These are phyloP conservation scores for Punica granatum DNA, from an alignment of 345 rosid genomes.

Conservation along the genomic window DNA sequence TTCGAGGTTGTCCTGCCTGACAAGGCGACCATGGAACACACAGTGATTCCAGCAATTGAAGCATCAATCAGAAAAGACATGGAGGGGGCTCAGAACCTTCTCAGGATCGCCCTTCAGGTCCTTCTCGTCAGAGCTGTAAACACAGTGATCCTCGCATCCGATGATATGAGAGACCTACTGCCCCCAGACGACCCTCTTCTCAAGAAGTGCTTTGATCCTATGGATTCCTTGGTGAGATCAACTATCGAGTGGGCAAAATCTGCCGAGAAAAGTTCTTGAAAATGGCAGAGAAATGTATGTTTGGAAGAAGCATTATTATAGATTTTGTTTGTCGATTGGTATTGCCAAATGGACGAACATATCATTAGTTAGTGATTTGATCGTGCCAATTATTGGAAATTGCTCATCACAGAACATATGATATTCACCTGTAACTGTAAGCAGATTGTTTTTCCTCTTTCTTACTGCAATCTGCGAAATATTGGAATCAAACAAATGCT, in stretches of 20 bases:
- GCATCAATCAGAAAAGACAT: slow-evolving; percentile 35
- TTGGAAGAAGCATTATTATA: not conserved
- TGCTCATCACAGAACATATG: not conserved
- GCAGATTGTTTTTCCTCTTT: no score
- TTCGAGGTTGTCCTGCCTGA: slow-evolving; percentile 43
- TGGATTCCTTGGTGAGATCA: slow-evolving; percentile 36
- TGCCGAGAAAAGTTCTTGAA: slow-evolving; percentile 16
- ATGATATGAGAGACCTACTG: slow-evolving; percentile 26
- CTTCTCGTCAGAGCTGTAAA: slow-evolving; percentile 47
- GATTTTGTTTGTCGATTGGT: slow-evolving; percentile 3
- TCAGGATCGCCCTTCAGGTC: slow-evolving; percentile 46
- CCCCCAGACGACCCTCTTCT: slow-evolving; percentile 47
- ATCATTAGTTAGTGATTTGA: not conserved
- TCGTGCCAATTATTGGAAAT: not conserved
- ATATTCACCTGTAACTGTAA: not conserved
- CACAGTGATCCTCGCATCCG: slow-evolving; percentile 31
- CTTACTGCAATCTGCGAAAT: no score
- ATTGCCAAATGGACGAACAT: not conserved
- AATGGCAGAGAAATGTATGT: not conserved
- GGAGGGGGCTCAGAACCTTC: slow-evolving; percentile 41
- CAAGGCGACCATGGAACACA: slow-evolving; percentile 44
- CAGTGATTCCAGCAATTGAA: slow-evolving; percentile 35
- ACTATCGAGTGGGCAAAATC: slow-evolving; percentile 35
- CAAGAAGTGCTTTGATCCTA: slow-evolving; percentile 38
- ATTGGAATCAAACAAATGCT: no score